Percentiles rank a stretch among this genome's conserved stretches.
Evolutionary conservation across 257 asterid species (phyloP).

Genomic region (Handroanthus guayacan): DNA sequence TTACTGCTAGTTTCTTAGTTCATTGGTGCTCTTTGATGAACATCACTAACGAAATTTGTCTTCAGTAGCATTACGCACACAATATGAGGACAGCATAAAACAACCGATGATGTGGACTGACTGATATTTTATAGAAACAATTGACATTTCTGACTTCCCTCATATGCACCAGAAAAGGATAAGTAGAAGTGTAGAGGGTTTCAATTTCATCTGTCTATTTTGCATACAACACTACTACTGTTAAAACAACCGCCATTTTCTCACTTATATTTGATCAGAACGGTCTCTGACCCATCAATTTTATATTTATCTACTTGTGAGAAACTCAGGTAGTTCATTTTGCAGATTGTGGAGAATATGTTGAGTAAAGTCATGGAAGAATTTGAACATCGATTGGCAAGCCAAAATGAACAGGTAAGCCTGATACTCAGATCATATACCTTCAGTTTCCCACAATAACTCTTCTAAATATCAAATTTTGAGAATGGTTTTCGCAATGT

Average conservation of each 20-base stretch:
- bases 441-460: background rate
- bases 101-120: no score
- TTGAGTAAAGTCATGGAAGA: conserved; percentile 77
- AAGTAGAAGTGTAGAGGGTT: conserved; percentile 2
- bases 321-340: conserved; percentile 31
- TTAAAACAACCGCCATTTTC: background rate
- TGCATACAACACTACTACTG: background rate
- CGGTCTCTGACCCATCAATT: conserved; percentile 13
- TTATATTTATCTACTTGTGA: conserved; percentile 30
- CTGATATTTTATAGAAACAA: no score
- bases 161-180: background rate
- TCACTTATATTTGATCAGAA: conserved; percentile 3
- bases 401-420: conserved; percentile 63
- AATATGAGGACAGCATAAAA: background rate
- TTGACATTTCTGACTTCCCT: background rate
- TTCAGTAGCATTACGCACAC: background rate
- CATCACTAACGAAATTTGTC: conserved; percentile 1
- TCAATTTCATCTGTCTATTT: background rate
- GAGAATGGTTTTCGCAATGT: conserved; percentile 18
- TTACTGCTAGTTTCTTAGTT: background rate
- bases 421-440: conserved; percentile 10
- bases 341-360: conserved; percentile 82
- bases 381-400: conserved; percentile 60
- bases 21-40: no score
- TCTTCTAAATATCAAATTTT: background rate